These are phyloP conservation scores for Gastrolobium bilobum DNA, from an alignment of 306 rosid genomes.

Conservation along the genomic window DNA sequence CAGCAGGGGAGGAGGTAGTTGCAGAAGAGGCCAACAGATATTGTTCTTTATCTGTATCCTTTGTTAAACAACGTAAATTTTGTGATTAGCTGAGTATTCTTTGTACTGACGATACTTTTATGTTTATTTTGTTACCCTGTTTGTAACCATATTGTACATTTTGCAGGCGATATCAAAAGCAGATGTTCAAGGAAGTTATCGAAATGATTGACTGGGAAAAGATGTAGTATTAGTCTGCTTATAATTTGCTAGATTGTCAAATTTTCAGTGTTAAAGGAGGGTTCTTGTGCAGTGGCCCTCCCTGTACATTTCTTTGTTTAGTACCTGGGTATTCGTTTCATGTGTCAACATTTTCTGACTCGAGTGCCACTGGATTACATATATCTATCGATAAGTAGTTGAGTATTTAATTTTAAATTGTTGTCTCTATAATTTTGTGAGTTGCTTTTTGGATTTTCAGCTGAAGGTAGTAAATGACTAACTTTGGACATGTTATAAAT, in stretches of 20 bases:
- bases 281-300: neutral
- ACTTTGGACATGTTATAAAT: no score
- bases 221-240: slow-evolving; percentile 13
- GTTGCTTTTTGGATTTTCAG: no score
- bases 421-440: no score
- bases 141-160: slow-evolving; percentile 33
- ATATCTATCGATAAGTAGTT: no score
- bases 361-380: no score
- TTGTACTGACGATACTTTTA: neutral
- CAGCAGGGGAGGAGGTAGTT: slow-evolving; percentile 63
- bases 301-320: neutral
- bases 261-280: neutral
- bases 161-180: slow-evolving; percentile 51
- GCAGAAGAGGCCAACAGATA: slow-evolving; percentile 57
- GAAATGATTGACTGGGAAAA: slow-evolving; percentile 16
- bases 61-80: slow-evolving; percentile 7
- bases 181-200: neutral
- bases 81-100: slow-evolving; percentile 1
- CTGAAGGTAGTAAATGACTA: no score
- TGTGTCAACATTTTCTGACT: no score
- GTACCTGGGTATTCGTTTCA: neutral
- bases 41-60: slow-evolving; percentile 65
- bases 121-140: neutral
- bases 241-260: neutral
- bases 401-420: no score